Evolutionary conservation across 108 stramenopile genomes (phyloP), one percentile per base, ranked within the genome.

Genomic region (Conticribra weissflogii): DNA sequence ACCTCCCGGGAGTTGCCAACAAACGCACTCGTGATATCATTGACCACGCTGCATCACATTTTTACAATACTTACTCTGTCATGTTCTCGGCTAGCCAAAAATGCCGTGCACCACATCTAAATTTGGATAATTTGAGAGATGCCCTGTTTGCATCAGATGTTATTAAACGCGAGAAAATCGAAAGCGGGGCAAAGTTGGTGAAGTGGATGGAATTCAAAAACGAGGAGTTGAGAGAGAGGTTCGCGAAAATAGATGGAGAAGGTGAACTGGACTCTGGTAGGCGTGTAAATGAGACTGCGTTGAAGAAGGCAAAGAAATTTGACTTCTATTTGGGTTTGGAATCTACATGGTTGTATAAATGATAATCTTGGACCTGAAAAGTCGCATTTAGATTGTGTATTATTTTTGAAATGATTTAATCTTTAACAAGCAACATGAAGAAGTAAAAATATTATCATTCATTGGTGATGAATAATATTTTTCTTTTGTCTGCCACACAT

Each of bases 301-400:
- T 93, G 59, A 68, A 80, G 25, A 96, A 94, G 81, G 93, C 93
- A 3, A 51, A 59, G 33, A 82, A 78, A 24, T 52, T 69, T 64
- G 66, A 77, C 27, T 94, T 96, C 63, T 96, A 78, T 61, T 83
- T 96, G 22, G 95, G 95, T n/a, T 66, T 96, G 58, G 91, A 89
- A 57, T 68, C 65, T 21, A 41, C 75, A 18, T 89, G 91, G 91
- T 58, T 84, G 51, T 86, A 85, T 68, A 76, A 86, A 56, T 86
- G 76, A 75, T 59, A n/a, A n/a, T n/a, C n/a, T n/a, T n/a, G n/a
- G n/a, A n/a, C n/a, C n/a, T n/a, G n/a, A n/a, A n/a, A n/a, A n/a
- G n/a, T n/a, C n/a, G n/a, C n/a, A n/a, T n/a, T n/a, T n/a, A n/a
- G n/a, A n/a, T n/a, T n/a, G n/a, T n/a, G n/a, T n/a, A n/a, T n/a